A percentile compares a stretch with the other conserved stretches of the same genome.
phyloP scores from a whole-genome alignment of 179 eudicot genomes.

The Amaranthus tricolor region DNA sequence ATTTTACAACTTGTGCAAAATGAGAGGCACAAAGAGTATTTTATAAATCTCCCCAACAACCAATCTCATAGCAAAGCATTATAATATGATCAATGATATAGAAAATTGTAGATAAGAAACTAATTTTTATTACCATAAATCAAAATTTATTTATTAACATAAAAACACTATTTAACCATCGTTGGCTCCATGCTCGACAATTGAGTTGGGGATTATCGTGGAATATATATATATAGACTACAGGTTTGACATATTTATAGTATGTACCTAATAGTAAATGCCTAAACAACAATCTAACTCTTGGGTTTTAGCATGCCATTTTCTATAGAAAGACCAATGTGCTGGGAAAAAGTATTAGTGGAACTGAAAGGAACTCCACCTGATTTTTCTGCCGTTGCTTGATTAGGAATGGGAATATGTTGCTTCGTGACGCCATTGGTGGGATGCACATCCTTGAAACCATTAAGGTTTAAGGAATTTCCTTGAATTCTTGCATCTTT shows the following conservation, averaged over 20 bases:
- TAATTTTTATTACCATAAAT: slow-evolving; percentile 11
- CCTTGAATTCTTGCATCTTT: slow-evolving; percentile 25
- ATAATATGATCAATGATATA: no score
- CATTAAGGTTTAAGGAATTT: slow-evolving; percentile 15
- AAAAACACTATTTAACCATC: background rate
- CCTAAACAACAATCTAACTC: slow-evolving; percentile 26
- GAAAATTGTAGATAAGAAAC: background rate
- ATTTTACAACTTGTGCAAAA: no score
- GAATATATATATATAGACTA: background rate
- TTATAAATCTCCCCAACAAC: no score
- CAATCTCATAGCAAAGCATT: no score
- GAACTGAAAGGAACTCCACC: slow-evolving; percentile 17
- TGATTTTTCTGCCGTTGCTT: slow-evolving; percentile 21
- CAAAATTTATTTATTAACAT: slow-evolving; percentile 2
- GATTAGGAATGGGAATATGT: slow-evolving; percentile 21
- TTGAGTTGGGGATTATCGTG: slow-evolving; percentile 6
- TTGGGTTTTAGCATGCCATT: slow-evolving; percentile 28
- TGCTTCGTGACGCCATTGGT: slow-evolving; percentile 27
- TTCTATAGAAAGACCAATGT: background rate
- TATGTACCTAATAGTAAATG: background rate
- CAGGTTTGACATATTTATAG: background rate
- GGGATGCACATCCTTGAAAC: slow-evolving; percentile 7
- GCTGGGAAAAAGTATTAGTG: slow-evolving; percentile 15
- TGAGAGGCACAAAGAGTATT: no score
- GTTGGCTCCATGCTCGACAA: background rate